Evolutionary conservation across 345 rosid genomes (phyloP).

Genomic region (Gossypium mustelinum): DNA sequence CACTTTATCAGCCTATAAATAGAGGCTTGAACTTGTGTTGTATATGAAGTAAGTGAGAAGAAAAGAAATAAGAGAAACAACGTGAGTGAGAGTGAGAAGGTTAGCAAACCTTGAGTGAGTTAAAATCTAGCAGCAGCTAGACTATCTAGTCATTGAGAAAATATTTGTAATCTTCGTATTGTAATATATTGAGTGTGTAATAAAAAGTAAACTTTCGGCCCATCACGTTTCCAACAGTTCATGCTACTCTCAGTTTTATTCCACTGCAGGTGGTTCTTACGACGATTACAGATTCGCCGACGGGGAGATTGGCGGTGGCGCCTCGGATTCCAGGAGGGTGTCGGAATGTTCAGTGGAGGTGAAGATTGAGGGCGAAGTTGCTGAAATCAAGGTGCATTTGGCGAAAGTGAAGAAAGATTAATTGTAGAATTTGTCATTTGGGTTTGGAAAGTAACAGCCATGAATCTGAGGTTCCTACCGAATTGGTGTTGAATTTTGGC

Average conservation of each 20-base stretch:
- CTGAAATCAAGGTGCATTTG: slow-evolving; percentile 43
- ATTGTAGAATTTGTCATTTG: slow-evolving; percentile 81
- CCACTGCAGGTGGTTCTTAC: slow-evolving; percentile 73
- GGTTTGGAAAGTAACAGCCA: slow-evolving; percentile 62
- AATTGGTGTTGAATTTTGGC: slow-evolving; percentile 31
- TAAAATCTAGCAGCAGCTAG: too few relatives aligned
- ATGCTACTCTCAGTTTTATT: slow-evolving; percentile 76
- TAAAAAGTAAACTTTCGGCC: too few relatives aligned
- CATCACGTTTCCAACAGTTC: too few relatives aligned
- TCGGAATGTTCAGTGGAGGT: slow-evolving; percentile 60
- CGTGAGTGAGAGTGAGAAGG: too few relatives aligned
- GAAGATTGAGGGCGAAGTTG: slow-evolving; percentile 28
- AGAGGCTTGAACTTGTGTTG: too few relatives aligned
- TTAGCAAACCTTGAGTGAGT: too few relatives aligned
- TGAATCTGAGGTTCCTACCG: slow-evolving; percentile 58
- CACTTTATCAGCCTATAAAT: too few relatives aligned
- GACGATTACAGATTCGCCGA: slow-evolving; percentile 42
- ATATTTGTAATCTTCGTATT: too few relatives aligned
- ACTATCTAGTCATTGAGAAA: too few relatives aligned
- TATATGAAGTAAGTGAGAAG: too few relatives aligned
- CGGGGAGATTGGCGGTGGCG: slow-evolving; percentile 26
- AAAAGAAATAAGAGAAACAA: too few relatives aligned
- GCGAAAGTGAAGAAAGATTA: slow-evolving; percentile 40
- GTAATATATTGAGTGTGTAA: too few relatives aligned
- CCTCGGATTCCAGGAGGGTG: slow-evolving; percentile 39